Conservation (phyloP, 352 stramenopile genomes). For the Globisporangium rhizosaccharum region DNA sequence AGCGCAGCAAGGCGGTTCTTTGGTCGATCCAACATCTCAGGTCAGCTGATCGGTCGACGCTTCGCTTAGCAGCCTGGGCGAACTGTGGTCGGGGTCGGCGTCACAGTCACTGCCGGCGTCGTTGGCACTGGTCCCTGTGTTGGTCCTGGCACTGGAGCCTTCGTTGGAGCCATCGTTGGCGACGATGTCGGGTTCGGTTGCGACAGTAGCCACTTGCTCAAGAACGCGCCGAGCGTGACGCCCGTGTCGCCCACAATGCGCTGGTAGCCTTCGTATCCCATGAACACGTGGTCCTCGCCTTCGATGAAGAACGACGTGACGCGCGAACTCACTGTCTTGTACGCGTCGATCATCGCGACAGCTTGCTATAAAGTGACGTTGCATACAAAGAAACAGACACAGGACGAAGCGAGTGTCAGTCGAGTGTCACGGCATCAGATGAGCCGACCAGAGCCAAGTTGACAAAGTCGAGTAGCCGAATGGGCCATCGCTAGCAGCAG, state of each 20-base stretch:
- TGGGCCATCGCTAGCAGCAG: no score
- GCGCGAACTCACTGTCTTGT: slow-evolving; percentile 17
- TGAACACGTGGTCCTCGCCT: slow-evolving; percentile 25
- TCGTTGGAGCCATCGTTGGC: neutral
- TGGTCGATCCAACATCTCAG: no score
- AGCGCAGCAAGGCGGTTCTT: no score
- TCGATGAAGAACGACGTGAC: slow-evolving; percentile 29
- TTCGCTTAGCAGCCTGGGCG: neutral
- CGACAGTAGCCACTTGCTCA: slow-evolving; percentile 11
- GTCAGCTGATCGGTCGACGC: neutral
- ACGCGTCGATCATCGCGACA: slow-evolving; percentile 21
- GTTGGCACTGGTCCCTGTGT: neutral
- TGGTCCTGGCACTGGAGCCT: neutral
- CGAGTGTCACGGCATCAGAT: slow-evolving; percentile 30
- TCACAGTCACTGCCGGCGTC: neutral
- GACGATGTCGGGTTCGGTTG: neutral
- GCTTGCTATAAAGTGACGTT: neutral
- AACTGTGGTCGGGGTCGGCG: neutral
- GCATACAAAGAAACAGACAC: neutral
- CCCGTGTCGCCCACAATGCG: slow-evolving; percentile 12
- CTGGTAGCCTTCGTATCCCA: slow-evolving; percentile 10
- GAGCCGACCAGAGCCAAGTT: slow-evolving; percentile 32
- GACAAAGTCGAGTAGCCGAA: no score
- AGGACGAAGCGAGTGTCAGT: neutral
- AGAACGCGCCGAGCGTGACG: slow-evolving; percentile 11